These are phyloP conservation scores for Rhodamnia argentea DNA, from an alignment of 345 rosid genomes.

Conservation along the genomic window DNA sequence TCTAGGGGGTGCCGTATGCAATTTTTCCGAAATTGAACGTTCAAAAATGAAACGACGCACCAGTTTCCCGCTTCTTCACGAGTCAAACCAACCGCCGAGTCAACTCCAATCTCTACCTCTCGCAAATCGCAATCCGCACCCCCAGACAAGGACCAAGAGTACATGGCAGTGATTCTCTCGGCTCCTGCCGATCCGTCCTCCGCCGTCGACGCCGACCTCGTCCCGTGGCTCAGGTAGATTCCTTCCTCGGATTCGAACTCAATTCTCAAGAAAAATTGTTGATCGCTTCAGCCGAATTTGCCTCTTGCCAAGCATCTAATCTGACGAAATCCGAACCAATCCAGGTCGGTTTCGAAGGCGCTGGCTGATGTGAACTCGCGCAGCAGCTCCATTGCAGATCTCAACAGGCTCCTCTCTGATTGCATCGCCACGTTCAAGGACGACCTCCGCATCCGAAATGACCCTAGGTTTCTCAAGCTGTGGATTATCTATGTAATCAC, in stretches of 20 bases:
- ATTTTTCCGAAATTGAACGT: neutral
- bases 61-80: neutral
- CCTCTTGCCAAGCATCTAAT: neutral
- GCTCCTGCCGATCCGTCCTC: conserved; percentile 6
- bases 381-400: conserved; percentile 13
- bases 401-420: conserved; percentile 32
- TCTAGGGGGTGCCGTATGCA: neutral
- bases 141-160: neutral
- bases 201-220: neutral
- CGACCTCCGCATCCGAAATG: conserved; percentile 46
- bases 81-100: neutral
- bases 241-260: neutral
- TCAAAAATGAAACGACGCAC: neutral
- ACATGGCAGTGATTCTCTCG: conserved; percentile 8
- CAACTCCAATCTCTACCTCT: neutral
- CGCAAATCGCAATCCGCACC: conserved; percentile 4
- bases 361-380: conserved; percentile 31
- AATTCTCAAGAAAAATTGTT: neutral
- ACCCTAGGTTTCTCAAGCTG: conserved; percentile 86
- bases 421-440: conserved; percentile 53
- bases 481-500: conserved; percentile 76
- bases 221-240: conserved; percentile 4
- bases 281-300: neutral
- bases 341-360: conserved; percentile 44
- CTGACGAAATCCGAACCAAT: neutral